phyloP scores from a whole-genome alignment of 176 grass and related monocot genomes.

The Raddia guianensis region DNA sequence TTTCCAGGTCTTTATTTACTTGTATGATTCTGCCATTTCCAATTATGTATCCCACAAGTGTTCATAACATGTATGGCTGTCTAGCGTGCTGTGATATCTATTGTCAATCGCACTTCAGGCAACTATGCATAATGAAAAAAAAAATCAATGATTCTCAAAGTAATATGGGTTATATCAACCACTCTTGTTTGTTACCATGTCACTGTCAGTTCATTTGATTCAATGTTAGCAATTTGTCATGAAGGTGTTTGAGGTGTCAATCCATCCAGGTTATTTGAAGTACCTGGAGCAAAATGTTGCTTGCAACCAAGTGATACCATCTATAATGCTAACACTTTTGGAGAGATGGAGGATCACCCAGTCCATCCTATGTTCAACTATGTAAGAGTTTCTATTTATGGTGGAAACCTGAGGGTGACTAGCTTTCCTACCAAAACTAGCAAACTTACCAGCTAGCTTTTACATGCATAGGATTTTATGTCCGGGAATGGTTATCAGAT shows the following conservation, averaged over 20 bases:
- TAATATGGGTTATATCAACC: neutral
- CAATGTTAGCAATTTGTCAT: slow-evolving; percentile 26
- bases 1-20: slow-evolving; percentile 12
- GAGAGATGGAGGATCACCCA: slow-evolving; percentile 51
- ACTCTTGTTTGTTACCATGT: slow-evolving; percentile 1
- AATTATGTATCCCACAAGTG: neutral
- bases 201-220: slow-evolving; percentile 15
- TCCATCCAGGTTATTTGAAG: slow-evolving; percentile 26
- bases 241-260: slow-evolving; percentile 23
- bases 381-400: slow-evolving; percentile 45
- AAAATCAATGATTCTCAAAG: neutral
- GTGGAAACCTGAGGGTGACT: slow-evolving; percentile 43
- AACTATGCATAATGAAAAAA: neutral
- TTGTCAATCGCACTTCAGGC: neutral
- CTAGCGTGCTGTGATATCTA: neutral
- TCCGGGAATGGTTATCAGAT: slow-evolving; percentile 48
- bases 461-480: slow-evolving; percentile 44
- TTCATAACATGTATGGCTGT: neutral
- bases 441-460: slow-evolving; percentile 33
- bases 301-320: slow-evolving; percentile 42
- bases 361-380: slow-evolving; percentile 45
- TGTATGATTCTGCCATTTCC: neutral
- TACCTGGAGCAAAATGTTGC: slow-evolving; percentile 32
- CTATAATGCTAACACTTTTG: slow-evolving; percentile 36
- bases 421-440: slow-evolving; percentile 29